A percentile compares a stretch with the other conserved stretches of the same genome.
Evolutionary conservation across 768 basidiomycete genomes (phyloP).

Genomic region (Podaxis sp.): DNA sequence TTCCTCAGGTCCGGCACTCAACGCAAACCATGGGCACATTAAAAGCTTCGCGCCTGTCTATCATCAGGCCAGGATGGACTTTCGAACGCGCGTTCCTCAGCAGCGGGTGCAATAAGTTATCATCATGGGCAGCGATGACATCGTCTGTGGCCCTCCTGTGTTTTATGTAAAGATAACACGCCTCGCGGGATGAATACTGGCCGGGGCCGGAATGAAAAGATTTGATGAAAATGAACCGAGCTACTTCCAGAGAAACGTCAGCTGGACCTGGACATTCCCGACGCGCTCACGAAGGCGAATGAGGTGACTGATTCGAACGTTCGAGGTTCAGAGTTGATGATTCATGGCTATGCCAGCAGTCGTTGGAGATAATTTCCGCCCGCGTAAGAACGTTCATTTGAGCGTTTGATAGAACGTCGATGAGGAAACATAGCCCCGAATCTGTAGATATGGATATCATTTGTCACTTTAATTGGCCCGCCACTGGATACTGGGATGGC

Average conservation of each 20-base stretch:
- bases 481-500: not conserved
- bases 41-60: not conserved
- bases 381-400: not conserved
- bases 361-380: constrained; percentile 2
- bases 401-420: not conserved
- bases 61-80: not conserved
- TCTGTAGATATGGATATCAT: not conserved
- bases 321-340: not conserved
- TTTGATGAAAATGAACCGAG: not conserved
- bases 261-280: not conserved
- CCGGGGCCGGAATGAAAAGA: not conserved
- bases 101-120: not conserved
- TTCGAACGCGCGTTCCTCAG: not conserved
- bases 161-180: constrained; percentile 3
- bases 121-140: not conserved
- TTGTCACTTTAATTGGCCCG: not conserved
- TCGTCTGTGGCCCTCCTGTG: not conserved
- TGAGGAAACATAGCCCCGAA: not conserved
- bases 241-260: not conserved
- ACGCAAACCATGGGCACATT: not conserved
- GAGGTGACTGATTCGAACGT: not conserved
- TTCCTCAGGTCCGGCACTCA: not conserved
- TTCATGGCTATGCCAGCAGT: not conserved
- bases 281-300: not conserved
- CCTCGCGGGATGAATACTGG: not conserved